Evolutionary conservation across 1,139 yeast genomes (phyloP).

Genomic region (Entelexis sorbosivorans): DNA sequence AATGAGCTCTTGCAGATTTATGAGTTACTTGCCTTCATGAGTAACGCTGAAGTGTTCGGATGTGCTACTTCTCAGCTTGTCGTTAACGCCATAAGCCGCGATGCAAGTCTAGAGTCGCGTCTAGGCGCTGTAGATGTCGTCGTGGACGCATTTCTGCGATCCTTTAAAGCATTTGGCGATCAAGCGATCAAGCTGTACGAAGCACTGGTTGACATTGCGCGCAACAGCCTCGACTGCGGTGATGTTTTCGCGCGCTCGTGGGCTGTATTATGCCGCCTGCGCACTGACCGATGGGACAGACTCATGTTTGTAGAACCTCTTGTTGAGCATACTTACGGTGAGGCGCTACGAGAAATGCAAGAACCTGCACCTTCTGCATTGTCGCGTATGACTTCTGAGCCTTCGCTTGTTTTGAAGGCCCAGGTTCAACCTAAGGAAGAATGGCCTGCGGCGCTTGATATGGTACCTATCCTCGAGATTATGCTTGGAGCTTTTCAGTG

Average conservation of each 20-base stretch:
- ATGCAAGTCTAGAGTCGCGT: not conserved
- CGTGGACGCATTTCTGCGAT: constrained; percentile 8
- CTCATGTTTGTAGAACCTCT: constrained; percentile 38
- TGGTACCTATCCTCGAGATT: constrained; percentile 12
- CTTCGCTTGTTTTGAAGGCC: constrained; percentile 27
- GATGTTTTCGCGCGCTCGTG: constrained; percentile 40
- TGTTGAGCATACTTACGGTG: constrained; percentile 20
- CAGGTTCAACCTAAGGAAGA: not conserved
- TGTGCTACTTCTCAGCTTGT: constrained; percentile 12
- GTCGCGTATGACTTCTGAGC: constrained; percentile 22
- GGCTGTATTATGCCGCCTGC: constrained; percentile 45
- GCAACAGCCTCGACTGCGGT: constrained; percentile 20
- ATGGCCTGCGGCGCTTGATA: constrained; percentile 3
- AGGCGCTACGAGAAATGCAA: constrained; percentile 15
- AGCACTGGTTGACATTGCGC: constrained; percentile 13
- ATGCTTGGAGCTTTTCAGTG: constrained; percentile 8
- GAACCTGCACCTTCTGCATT: constrained; percentile 16
- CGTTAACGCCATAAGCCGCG: not conserved
- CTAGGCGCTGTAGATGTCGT: constrained; percentile 14
- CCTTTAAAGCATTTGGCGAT: constrained; percentile 8
- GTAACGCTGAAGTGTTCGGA: constrained; percentile 5
- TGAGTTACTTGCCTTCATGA: constrained; percentile 13
- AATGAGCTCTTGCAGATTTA: constrained; percentile 7
- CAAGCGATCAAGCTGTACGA: constrained; percentile 14
- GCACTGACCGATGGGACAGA: constrained; percentile 41